These are phyloP conservation scores for Fagopyrum homotropicum DNA, from an alignment of 148 eudicot genomes.

Conservation along the genomic window DNA sequence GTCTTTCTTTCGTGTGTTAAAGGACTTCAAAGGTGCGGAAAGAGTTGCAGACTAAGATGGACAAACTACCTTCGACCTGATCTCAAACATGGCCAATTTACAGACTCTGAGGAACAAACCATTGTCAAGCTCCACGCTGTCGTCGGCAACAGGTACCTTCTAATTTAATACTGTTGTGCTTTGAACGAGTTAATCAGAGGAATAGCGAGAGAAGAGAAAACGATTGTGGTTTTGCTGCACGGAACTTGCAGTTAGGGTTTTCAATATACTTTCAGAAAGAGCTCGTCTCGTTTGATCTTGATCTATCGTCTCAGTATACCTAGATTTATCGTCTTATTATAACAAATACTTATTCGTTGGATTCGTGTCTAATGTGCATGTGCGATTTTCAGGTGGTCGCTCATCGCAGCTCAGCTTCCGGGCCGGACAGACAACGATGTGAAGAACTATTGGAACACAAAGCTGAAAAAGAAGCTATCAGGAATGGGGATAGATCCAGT, in stretches of 20 bases:
- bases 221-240: no score
- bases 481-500: conserved; percentile 98
- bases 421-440: conserved; percentile 96
- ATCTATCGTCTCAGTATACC: no score
- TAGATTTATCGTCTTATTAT: no score
- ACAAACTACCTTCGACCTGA: conserved; percentile 94
- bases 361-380: not conserved
- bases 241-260: no score
- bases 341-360: no score
- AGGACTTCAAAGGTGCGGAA: conserved; percentile 94
- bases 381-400: conserved; percentile 55
- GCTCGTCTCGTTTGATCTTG: no score
- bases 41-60: conserved; percentile 94
- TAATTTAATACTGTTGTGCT: not conserved
- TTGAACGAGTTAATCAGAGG: no score
- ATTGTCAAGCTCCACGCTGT: conserved; percentile 87
- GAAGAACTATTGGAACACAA: conserved; percentile 97
- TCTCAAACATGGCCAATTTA: conserved; percentile 81
- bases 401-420: conserved; percentile 89
- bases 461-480: conserved; percentile 82
- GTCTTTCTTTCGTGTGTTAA: not conserved
- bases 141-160: conserved; percentile 71
- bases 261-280: no score
- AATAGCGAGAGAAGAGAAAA: no score
- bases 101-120: conserved; percentile 77